Evolutionary conservation across 1,284 basidiomycete genomes (phyloP).

Genomic region (Exsudoporus floridanus): DNA sequence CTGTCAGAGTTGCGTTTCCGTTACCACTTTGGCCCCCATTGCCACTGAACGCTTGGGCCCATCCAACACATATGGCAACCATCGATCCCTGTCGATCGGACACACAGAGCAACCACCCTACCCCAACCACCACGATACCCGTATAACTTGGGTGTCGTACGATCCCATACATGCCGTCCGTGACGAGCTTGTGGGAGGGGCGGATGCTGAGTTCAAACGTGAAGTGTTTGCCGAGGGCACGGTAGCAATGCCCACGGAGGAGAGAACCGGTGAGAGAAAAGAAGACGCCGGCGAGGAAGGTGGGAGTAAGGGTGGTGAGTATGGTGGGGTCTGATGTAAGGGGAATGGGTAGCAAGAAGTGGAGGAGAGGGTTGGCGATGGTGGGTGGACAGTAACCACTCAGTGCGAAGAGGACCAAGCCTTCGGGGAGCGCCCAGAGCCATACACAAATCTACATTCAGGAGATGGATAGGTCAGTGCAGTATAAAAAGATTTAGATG

Average conservation of each 20-base stretch:
- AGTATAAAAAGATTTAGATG: background rate
- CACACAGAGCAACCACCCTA: constrained; percentile 11
- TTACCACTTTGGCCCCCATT: too few species aligned
- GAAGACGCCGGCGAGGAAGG: constrained; percentile 7
- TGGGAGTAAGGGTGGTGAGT: constrained; percentile 1
- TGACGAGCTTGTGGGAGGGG: constrained; percentile 30
- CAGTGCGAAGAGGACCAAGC: too few species aligned
- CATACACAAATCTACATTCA: background rate
- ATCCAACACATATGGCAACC: background rate
- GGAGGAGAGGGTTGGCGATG: too few species aligned
- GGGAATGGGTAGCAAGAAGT: too few species aligned
- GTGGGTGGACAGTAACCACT: too few species aligned
- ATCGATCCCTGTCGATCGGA: constrained; percentile 7
- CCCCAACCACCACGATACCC: background rate
- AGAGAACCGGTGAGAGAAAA: constrained; percentile 10
- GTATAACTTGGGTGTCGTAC: constrained; percentile 35
- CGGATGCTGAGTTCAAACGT: constrained; percentile 32
- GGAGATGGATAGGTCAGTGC: background rate
- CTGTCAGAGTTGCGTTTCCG: background rate
- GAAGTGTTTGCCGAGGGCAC: constrained; percentile 21
- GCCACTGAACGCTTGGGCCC: background rate
- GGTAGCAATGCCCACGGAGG: constrained; percentile 22
- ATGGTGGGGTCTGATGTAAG: too few species aligned
- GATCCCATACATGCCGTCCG: constrained; percentile 24
- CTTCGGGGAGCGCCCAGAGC: too few species aligned